Evolutionary conservation across 208 protist species (phyloP).

Genomic region (Acanthamoeba healyi): DNA sequence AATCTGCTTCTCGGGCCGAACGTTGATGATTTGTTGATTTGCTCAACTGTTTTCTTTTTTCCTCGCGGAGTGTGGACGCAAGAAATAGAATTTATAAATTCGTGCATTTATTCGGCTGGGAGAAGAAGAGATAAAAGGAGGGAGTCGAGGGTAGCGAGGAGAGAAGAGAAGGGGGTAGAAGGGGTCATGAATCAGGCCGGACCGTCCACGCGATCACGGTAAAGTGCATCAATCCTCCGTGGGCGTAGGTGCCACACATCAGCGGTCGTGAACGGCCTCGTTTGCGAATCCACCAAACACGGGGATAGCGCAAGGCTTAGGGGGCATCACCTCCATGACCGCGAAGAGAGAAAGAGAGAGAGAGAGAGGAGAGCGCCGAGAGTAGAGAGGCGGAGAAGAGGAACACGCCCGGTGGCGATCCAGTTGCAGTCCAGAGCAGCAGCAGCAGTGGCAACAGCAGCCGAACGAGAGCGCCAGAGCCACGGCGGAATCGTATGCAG

Average conservation of each 20-base stretch:
- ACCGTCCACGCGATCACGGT: not conserved
- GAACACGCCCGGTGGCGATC: not conserved
- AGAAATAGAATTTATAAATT: not conserved
- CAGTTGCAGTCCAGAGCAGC: not conserved
- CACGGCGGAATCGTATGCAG: not conserved
- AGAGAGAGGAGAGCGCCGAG: not conserved
- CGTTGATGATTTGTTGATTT: no score
- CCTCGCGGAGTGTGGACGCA: no score
- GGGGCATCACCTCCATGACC: constrained; percentile 21
- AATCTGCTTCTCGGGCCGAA: no score
- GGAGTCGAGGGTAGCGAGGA: not conserved
- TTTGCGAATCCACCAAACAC: not conserved
- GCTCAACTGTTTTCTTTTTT: not conserved
- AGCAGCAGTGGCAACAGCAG: not conserved
- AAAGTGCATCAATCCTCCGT: not conserved
- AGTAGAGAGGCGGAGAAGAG: not conserved
- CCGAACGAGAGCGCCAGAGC: not conserved
- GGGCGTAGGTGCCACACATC: not conserved
- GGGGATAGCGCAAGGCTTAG: not conserved
- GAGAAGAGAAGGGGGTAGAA: not conserved
- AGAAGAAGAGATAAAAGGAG: not conserved
- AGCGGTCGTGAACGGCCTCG: not conserved
- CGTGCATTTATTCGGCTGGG: no score
- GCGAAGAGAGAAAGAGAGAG: not conserved
- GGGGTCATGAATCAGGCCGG: constrained; percentile 31